phyloP scores from a whole-genome alignment of 108 stramenopile species.

The Skeletonema potamos region DNA sequence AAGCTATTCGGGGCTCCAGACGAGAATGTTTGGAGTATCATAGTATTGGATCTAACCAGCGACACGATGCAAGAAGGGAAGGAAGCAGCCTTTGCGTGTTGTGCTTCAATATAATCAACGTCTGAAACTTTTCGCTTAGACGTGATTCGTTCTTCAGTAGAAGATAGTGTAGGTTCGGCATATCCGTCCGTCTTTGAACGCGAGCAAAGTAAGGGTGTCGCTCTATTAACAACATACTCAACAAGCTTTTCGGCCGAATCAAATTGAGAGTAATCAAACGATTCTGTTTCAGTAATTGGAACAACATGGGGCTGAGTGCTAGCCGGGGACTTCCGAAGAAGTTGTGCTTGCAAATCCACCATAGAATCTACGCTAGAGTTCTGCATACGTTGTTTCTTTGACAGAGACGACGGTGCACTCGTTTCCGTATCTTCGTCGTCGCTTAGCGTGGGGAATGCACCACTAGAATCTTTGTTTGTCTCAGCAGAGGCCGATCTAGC shows the following conservation, averaged over 20 bases:
- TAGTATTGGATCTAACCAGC: constrained; percentile 29
- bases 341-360: neutral
- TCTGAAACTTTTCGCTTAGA: constrained; percentile 49
- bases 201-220: neutral
- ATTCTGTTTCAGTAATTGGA: neutral
- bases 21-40: constrained; percentile 21
- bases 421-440: neutral
- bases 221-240: constrained; percentile 8
- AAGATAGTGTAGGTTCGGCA: neutral
- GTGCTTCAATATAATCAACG: constrained; percentile 19
- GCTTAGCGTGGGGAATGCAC: neutral
- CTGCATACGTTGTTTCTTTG: constrained; percentile 5
- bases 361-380: constrained; percentile 13
- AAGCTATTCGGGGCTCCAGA: constrained; percentile 4
- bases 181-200: neutral
- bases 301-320: constrained; percentile 12
- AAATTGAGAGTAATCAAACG: constrained; percentile 15
- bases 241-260: constrained; percentile 23
- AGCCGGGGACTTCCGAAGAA: neutral
- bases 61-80: constrained; percentile 21
- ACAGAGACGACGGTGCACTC: neutral
- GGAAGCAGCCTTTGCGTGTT: neutral
- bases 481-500: neutral
- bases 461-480: neutral
- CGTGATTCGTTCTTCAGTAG: constrained; percentile 1